Conservation (phyloP, 352 stramenopile species). For the Albugo laibachii region DNA sequence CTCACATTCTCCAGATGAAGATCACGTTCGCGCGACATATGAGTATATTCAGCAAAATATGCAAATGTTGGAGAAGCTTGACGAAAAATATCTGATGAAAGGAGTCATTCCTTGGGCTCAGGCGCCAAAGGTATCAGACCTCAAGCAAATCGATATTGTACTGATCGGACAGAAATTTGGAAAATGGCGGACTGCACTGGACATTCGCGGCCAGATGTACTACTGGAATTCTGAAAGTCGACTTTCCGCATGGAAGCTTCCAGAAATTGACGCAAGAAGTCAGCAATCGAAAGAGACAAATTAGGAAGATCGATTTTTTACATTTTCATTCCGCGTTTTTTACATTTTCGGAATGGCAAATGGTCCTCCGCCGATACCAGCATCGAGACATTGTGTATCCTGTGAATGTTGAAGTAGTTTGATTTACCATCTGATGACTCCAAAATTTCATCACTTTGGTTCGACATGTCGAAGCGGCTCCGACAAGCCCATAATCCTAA, state of each 20-base stretch:
- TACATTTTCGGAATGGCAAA: slow-evolving; percentile 11
- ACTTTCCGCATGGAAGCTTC: slow-evolving; percentile 60
- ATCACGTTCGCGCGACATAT: slow-evolving; percentile 29
- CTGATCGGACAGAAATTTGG: slow-evolving; percentile 66
- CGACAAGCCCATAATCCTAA: slow-evolving; percentile 90
- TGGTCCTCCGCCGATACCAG: slow-evolving; percentile 53
- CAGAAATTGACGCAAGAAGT: slow-evolving; percentile 8
- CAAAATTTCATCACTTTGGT: no score
- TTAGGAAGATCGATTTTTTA: slow-evolving; percentile 1
- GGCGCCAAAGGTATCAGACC: background rate
- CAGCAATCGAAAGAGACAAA: background rate
- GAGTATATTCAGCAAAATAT: slow-evolving; percentile 66
- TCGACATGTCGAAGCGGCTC: slow-evolving; percentile 26
- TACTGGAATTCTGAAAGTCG: slow-evolving; percentile 78
- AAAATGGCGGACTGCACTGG: slow-evolving; percentile 68
- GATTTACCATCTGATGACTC: no score
- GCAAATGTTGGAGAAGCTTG: slow-evolving; percentile 59
- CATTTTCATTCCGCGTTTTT: background rate
- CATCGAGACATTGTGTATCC: slow-evolving; percentile 20
- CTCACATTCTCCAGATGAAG: slow-evolving; percentile 1
- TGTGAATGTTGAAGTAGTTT: no score
- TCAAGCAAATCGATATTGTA: slow-evolving; percentile 28
- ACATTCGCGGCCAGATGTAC: slow-evolving; percentile 74
- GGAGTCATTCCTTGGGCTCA: slow-evolving; percentile 57
- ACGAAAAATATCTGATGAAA: slow-evolving; percentile 41